phyloP scores from a whole-genome alignment of 2,329 filamentous ascomycete genomes.

The Ramularia endophylla region DNA sequence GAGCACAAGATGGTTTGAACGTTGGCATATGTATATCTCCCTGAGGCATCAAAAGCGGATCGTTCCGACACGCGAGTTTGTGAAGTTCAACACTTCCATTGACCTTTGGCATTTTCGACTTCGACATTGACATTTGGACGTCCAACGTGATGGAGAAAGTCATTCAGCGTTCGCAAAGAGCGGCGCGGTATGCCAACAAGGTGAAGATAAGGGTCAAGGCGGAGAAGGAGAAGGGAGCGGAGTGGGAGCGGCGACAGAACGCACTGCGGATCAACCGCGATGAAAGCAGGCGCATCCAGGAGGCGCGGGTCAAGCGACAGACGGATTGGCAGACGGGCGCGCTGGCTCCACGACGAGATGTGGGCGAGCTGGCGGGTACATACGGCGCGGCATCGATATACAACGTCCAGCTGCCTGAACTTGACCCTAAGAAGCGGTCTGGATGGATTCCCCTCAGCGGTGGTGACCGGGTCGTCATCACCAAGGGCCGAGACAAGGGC shows the following conservation, averaged over 20 bases:
- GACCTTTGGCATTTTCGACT: too few species aligned
- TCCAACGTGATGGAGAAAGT: constrained; percentile 2
- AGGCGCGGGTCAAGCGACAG: constrained; percentile 52
- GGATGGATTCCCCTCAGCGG: constrained; percentile 33
- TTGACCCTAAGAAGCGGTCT: constrained; percentile 17
- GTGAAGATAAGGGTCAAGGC: constrained; percentile 7
- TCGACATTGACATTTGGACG: too few species aligned
- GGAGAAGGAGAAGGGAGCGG: constrained; percentile 20
- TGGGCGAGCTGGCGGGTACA: constrained; percentile 51
- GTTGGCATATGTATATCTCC: too few species aligned
- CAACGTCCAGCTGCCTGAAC: constrained; percentile 23
- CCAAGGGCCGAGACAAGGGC: constrained; percentile 72
- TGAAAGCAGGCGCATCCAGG: constrained; percentile 31
- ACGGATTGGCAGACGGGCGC: constrained; percentile 77
- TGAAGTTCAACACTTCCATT: too few species aligned
- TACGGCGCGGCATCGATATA: constrained; percentile 48
- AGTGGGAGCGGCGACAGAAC: constrained; percentile 27
- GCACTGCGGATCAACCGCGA: constrained; percentile 22
- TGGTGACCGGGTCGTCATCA: constrained; percentile 76
- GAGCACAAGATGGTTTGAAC: too few species aligned
- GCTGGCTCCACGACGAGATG: constrained; percentile 69
- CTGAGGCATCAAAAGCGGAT: too few species aligned
- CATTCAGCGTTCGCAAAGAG: constrained; percentile 2
- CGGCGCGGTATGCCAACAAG: constrained; percentile 2
- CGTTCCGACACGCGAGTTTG: too few species aligned